Evolutionary conservation across 805 yeast genomes (phyloP).

Genomic region (Blastobotrys muscicola): DNA sequence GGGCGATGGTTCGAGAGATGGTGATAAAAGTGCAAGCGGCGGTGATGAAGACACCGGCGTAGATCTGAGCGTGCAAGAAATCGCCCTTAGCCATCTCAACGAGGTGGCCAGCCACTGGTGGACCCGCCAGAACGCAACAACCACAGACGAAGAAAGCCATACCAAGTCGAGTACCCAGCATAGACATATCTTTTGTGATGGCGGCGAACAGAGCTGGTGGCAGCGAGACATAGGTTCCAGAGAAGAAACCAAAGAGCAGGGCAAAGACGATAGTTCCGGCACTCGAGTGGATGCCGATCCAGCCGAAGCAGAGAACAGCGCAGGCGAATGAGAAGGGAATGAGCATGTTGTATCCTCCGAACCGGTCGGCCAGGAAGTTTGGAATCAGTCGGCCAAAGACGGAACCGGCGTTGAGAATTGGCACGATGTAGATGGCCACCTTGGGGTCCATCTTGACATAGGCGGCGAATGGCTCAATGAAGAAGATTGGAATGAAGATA

Average conservation of each 20-base stretch:
- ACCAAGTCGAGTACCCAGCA: conserved; percentile 43
- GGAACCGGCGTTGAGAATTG: conserved; percentile 29
- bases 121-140: conserved; percentile 30
- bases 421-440: conserved; percentile 22
- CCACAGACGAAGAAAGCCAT: conserved; percentile 49
- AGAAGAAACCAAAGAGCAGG: conserved; percentile 23
- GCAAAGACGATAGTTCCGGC: conserved; percentile 23
- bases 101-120: conserved; percentile 27
- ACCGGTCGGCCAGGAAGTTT: conserved; percentile 37
- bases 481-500: conserved; percentile 26
- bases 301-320: conserved; percentile 12
- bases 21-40: not conserved
- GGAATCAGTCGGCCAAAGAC: conserved; percentile 41
- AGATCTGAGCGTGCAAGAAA: conserved; percentile 14
- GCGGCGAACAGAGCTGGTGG: conserved; percentile 23
- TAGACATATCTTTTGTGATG: conserved; percentile 33
- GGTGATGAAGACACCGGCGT: conserved; percentile 7
- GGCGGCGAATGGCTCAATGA: conserved; percentile 25
- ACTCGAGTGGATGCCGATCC: conserved; percentile 18
- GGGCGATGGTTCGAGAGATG: too few species aligned
- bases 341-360: conserved; percentile 36
- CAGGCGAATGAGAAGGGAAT: conserved; percentile 20
- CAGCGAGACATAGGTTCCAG: conserved; percentile 25
- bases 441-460: conserved; percentile 15
- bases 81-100: conserved; percentile 11